A percentile compares a stretch with the other conserved stretches of the same genome.
Evolutionary conservation across 2,329 filamentous ascomycete genomes (phyloP).

Genomic region (Dothidotthia symphoricarpi): DNA sequence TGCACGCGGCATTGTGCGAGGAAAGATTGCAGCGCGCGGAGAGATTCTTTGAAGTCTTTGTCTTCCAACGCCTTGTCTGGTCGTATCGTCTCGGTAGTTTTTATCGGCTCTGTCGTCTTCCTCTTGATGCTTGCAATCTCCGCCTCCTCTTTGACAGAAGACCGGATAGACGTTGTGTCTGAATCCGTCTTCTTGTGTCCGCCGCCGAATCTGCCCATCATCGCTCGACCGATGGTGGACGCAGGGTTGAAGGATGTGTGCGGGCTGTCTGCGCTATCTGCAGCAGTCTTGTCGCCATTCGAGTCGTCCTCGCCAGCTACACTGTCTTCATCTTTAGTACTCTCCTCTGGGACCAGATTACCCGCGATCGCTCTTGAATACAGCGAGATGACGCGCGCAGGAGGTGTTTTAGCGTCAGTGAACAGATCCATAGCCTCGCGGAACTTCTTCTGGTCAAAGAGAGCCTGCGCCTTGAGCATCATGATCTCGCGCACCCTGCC

Average conservation of each 20-base stretch:
- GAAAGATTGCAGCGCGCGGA: conserved; percentile 80
- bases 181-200: conserved; percentile 49
- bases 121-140: conserved; percentile 56
- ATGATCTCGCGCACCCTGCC: conserved; percentile 80
- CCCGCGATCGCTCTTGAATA: conserved; percentile 85
- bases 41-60: conserved; percentile 78
- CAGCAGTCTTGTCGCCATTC: conserved; percentile 19
- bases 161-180: conserved; percentile 59
- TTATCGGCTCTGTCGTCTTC: conserved; percentile 21
- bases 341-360: conserved; percentile 65
- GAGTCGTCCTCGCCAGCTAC: conserved; percentile 34
- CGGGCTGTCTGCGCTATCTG: conserved; percentile 27
- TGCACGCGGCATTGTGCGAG: conserved; percentile 77
- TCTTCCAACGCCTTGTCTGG: conserved; percentile 62
- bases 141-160: conserved; percentile 57
- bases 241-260: conserved; percentile 16
- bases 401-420: conserved; percentile 83
- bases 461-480: conserved; percentile 81
- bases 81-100: conserved; percentile 44
- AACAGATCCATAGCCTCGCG: conserved; percentile 86
- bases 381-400: conserved; percentile 79
- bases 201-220: conserved; percentile 51
- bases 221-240: conserved; percentile 38
- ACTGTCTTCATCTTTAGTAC: conserved; percentile 48
- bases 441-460: conserved; percentile 83